phyloP scores from a whole-genome alignment of 1,284 basidiomycete species.

The Apiotrichum veenhuisii region DNA sequence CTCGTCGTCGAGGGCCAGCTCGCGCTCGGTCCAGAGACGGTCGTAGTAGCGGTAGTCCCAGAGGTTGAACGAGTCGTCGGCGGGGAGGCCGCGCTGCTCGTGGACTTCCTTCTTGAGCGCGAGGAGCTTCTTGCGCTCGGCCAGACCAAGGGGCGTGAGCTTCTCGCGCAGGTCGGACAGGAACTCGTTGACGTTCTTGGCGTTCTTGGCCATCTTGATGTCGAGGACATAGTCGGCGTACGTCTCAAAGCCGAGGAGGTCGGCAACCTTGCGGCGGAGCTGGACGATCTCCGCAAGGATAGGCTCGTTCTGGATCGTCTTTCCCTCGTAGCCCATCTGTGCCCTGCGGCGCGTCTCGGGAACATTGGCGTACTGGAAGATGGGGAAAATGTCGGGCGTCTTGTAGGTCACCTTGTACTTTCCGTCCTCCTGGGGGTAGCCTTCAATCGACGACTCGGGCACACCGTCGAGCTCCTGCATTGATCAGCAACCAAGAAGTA shows the following conservation, averaged over 20 bases:
- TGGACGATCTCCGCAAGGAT: constrained; percentile 19
- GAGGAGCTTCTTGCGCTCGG: constrained; percentile 17
- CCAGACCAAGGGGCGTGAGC: constrained; percentile 18
- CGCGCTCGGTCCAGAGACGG: constrained; percentile 21
- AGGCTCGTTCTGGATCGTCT: constrained; percentile 17
- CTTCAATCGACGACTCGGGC: constrained; percentile 14
- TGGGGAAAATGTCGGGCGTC: constrained; percentile 19
- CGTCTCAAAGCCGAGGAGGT: constrained; percentile 16
- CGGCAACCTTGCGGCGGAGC: constrained; percentile 19
- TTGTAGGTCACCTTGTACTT: constrained; percentile 23
- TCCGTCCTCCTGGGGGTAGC: constrained; percentile 17
- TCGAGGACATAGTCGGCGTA: constrained; percentile 23
- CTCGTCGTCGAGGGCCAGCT: constrained; percentile 21
- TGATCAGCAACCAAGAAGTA: background rate
- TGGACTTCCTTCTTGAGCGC: constrained; percentile 20
- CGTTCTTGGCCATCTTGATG: constrained; percentile 25
- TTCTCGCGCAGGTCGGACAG: constrained; percentile 18
- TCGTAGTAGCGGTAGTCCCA: constrained; percentile 27
- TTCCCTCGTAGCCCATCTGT: constrained; percentile 18
- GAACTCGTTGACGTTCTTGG: constrained; percentile 18
- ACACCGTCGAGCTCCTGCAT: constrained; percentile 18
- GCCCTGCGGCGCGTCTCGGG: constrained; percentile 19
- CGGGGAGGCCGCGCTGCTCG: constrained; percentile 10
- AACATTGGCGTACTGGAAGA: constrained; percentile 20
- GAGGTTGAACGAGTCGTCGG: constrained; percentile 18